A percentile compares a stretch with the other conserved stretches of the same genome.
Evolutionary conservation across 257 asterid species (phyloP).

Genomic region (Solanum tarapatanum): DNA sequence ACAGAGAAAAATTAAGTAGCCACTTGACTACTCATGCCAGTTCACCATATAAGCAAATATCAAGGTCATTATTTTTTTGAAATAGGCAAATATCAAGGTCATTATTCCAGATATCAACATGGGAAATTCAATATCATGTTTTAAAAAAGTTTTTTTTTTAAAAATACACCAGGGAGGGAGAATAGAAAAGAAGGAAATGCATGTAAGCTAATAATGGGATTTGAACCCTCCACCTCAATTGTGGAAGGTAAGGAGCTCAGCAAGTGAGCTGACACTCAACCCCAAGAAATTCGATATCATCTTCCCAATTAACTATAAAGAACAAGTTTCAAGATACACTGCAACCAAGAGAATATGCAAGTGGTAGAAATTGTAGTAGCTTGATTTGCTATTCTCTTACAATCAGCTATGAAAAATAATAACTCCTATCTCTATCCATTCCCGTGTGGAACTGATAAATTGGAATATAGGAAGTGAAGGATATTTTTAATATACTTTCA

Average conservation of each 20-base stretch:
- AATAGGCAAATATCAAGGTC: too few species aligned
- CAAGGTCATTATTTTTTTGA: not conserved
- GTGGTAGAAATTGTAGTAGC: not conserved
- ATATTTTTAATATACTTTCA: slow-evolving; percentile 69
- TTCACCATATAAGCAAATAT: not conserved
- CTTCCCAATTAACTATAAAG: not conserved
- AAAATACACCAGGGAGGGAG: not conserved
- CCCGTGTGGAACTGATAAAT: not conserved
- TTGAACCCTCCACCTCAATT: not conserved
- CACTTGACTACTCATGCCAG: not conserved
- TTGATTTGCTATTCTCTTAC: not conserved
- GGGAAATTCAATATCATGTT: not conserved
- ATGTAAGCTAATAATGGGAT: not conserved
- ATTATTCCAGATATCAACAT: not conserved
- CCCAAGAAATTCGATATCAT: not conserved
- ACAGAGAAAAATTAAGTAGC: not conserved
- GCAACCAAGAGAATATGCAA: not conserved
- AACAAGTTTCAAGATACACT: not conserved
- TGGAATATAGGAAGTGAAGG: slow-evolving; percentile 33
- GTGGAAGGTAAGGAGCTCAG: not conserved
- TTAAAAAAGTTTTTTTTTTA: not conserved
- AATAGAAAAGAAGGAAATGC: not conserved
- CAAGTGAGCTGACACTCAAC: not conserved
- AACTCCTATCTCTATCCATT: not conserved
- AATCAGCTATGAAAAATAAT: not conserved